Evolutionary conservation across 139 green algal genomes (phyloP).

Genomic region (Volvox reticuliferus): DNA sequence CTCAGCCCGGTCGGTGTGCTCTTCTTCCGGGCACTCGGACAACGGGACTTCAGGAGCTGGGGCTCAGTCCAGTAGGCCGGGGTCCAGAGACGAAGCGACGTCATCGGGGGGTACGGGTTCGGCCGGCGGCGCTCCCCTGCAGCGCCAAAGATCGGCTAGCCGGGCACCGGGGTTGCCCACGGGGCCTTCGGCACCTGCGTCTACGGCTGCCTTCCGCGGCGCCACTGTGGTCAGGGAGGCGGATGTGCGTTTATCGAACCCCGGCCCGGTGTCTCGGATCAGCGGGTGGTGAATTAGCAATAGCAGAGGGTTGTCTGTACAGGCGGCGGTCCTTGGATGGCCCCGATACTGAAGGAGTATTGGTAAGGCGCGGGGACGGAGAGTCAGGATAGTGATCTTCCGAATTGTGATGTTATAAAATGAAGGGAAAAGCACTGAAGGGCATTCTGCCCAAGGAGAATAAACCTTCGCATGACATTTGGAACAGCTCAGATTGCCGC

Average conservation of each 20-base stretch:
- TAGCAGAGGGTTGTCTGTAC: no score
- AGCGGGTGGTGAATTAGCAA: neutral
- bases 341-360: no score
- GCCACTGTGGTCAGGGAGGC: constrained; percentile 3
- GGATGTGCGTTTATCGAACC: constrained; percentile 22
- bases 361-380: no score
- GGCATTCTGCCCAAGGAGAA: no score
- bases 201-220: neutral
- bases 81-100: neutral
- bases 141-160: neutral
- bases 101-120: neutral
- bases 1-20: neutral
- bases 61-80: constrained; percentile 13
- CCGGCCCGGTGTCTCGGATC: neutral
- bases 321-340: no score
- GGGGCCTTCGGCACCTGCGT: neutral
- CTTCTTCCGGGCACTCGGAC: constrained; percentile 30
- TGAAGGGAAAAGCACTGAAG: no score
- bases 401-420: no score
- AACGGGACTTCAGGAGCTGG: neutral
- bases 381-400: no score
- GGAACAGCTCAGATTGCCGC: neutral
- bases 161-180: constrained; percentile 11
- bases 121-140: neutral
- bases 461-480: neutral